These are phyloP conservation scores for Raffaelea albimanens DNA, from an alignment of 2,329 filamentous ascomycete genomes.

Conservation along the genomic window DNA sequence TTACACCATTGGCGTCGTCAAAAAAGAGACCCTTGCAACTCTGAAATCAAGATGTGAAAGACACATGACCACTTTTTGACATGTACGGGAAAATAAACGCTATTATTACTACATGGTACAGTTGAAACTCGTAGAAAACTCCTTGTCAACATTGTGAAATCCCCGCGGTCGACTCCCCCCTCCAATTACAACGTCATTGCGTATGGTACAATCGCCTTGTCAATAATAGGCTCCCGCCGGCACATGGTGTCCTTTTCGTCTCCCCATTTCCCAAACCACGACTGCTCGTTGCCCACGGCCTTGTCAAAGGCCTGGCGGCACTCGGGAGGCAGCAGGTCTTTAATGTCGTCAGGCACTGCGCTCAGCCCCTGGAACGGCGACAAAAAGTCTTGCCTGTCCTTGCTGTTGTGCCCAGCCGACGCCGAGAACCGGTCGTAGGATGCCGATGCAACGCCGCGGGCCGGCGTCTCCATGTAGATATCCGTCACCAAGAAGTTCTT, in stretches of 20 bases:
- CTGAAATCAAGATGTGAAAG: no score
- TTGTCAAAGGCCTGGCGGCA: constrained; percentile 65
- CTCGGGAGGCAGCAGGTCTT: constrained; percentile 55
- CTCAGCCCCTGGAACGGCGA: constrained; percentile 50
- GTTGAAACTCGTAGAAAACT: no score
- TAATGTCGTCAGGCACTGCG: constrained; percentile 56
- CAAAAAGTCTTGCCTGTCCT: constrained; percentile 32
- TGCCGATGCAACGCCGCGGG: constrained; percentile 33
- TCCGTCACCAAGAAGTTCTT: constrained; percentile 51
- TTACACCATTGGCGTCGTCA: no score
- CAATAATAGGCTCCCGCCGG: constrained; percentile 45
- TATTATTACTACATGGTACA: no score
- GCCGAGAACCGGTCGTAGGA: constrained; percentile 31
- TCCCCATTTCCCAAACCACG: constrained; percentile 69
- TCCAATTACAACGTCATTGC: constrained; percentile 28
- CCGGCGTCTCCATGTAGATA: constrained; percentile 41
- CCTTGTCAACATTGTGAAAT: no score
- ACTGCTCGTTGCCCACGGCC: constrained; percentile 52
- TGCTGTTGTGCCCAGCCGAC: constrained; percentile 20
- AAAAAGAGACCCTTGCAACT: no score
- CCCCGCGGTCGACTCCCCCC: no score
- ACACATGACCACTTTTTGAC: no score
- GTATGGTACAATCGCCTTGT: constrained; percentile 56
- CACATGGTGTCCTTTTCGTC: constrained; percentile 51
- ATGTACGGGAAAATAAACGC: no score